Conservation (phyloP, 106 monocot genomes). For the Amphibolis antarctica region DNA sequence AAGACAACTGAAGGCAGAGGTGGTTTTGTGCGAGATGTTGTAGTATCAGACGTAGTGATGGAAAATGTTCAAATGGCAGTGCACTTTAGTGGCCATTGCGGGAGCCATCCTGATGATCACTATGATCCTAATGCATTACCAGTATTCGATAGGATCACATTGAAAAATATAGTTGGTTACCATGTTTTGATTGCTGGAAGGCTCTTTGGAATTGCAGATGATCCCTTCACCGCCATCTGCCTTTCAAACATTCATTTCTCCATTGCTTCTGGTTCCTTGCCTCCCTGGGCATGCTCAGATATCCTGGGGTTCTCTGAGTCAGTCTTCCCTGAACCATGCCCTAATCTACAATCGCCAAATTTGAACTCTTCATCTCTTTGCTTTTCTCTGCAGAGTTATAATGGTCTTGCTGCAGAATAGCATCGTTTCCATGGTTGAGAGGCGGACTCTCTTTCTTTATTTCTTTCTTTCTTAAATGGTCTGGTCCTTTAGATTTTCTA, state of each 20-base stretch:
- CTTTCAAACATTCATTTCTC: conserved; percentile 47
- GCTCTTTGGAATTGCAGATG: conserved; percentile 40
- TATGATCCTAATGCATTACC: conserved; percentile 54
- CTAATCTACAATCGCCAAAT: conserved; percentile 27
- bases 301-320: conserved; percentile 60
- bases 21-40: conserved; percentile 43
- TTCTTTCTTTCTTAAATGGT: not conserved
- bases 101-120: conserved; percentile 42
- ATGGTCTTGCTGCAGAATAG: not conserved
- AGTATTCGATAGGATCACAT: conserved; percentile 37
- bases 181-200: conserved; percentile 45
- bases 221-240: conserved; percentile 69
- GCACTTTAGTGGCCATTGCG: conserved; percentile 42
- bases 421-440: not conserved
- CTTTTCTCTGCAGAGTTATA: conserved; percentile 20
- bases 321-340: conserved; percentile 61
- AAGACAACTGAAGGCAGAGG: conserved; percentile 70
- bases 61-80: conserved; percentile 47
- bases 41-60: conserved; percentile 48
- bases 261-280: conserved; percentile 12
- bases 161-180: conserved; percentile 50
- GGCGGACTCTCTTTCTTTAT: not conserved
- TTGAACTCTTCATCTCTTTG: conserved; percentile 42
- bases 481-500: no score
- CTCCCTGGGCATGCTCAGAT: conserved; percentile 58